Evolutionary conservation across 164 flowering plant species (phyloP).

Genomic region (Vitis amurensis): DNA sequence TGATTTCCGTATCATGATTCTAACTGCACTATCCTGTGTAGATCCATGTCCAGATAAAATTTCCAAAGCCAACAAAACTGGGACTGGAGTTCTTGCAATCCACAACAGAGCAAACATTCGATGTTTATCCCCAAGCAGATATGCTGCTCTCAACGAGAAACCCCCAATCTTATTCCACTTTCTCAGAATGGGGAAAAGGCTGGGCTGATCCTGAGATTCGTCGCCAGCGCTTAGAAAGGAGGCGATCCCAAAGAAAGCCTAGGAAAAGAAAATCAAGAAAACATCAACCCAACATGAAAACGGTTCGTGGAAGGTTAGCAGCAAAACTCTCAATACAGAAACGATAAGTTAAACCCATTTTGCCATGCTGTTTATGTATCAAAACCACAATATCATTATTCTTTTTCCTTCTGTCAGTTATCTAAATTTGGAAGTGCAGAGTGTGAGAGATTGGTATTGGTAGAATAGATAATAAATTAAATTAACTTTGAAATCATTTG

Average conservation of each 20-base stretch:
- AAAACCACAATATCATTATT: no score
- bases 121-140: conserved; percentile 75
- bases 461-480: no score
- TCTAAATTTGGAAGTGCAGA: no score
- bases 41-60: conserved; percentile 61
- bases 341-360: not conserved
- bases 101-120: conserved; percentile 31
- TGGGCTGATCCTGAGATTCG: conserved; percentile 98
- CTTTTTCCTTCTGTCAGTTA: no score
- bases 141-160: conserved; percentile 57
- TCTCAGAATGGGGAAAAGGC: conserved; percentile 86
- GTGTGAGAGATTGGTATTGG: no score
- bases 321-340: conserved; percentile 47
- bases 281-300: conserved; percentile 19
- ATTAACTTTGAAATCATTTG: no score
- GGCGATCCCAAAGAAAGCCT: conserved; percentile 27
- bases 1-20: not conserved
- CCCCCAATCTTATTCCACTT: conserved; percentile 40
- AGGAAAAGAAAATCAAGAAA: conserved; percentile 14
- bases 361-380: not conserved
- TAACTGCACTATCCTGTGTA: conserved; percentile 26
- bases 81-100: conserved; percentile 56
- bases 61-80: conserved; percentile 56
- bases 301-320: conserved; percentile 61
- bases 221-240: conserved; percentile 53